phyloP scores from a whole-genome alignment of 345 rosid genomes.

The Eucalyptus brandiana region DNA sequence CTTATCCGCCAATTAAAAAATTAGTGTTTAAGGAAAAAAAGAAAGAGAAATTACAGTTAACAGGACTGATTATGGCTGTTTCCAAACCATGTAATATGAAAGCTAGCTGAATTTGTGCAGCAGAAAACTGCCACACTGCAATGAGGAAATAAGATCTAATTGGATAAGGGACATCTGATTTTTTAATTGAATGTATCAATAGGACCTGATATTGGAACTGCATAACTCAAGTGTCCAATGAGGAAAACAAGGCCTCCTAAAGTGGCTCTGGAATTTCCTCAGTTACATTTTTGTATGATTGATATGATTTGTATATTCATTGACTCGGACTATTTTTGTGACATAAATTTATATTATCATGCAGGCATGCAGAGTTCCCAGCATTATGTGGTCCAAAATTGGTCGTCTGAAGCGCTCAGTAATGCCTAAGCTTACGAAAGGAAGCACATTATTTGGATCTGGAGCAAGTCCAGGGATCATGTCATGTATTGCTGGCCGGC shows the following conservation, averaged over 20 bases:
- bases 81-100: not conserved
- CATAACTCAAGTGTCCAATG: not conserved
- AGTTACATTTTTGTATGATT: not conserved
- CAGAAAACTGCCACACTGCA: not conserved
- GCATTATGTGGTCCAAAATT: conserved; percentile 96
- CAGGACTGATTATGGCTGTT: not conserved
- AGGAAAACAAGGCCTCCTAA: not conserved
- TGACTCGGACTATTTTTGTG: not conserved
- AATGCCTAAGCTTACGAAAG: conserved; percentile 87
- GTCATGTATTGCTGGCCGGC: conserved; percentile 95
- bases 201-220: not conserved
- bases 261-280: not conserved
- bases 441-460: conserved; percentile 63
- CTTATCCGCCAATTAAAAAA: not conserved
- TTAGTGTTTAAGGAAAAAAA: not conserved
- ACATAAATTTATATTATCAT: not conserved
- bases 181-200: not conserved
- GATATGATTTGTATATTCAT: not conserved
- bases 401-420: conserved; percentile 91
- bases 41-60: not conserved
- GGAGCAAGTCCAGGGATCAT: conserved; percentile 94
- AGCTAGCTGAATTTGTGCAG: not conserved
- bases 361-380: conserved; percentile 83
- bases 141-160: not conserved
- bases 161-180: not conserved